phyloP scores from a whole-genome alignment of 169 alveolate genomes.

The Theileria parva region DNA sequence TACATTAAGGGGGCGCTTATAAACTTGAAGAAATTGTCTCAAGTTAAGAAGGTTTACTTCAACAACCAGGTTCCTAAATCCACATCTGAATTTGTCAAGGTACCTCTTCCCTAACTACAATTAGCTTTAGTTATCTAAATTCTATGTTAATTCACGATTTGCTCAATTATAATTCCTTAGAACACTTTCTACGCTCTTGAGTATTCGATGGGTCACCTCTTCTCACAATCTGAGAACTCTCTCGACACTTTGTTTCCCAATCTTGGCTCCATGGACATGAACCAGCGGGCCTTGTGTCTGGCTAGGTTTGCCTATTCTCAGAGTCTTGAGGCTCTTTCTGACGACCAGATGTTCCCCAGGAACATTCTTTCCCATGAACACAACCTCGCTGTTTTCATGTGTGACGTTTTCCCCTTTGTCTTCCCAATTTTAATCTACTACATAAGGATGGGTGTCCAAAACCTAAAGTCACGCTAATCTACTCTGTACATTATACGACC shows the following conservation, averaged over 20 bases:
- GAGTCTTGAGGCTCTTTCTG: slow-evolving; percentile 62
- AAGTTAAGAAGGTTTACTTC: slow-evolving; percentile 17
- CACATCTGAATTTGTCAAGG: not conserved
- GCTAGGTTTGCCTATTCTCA: slow-evolving; percentile 50
- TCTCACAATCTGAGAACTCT: no score
- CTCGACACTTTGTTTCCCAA: no score
- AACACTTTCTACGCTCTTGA: slow-evolving; percentile 34
- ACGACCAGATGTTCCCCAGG: slow-evolving; percentile 56
- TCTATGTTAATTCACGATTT: not conserved
- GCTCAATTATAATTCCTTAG: not conserved
- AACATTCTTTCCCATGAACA: slow-evolving; percentile 55
- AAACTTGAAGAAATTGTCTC: slow-evolving; percentile 14
- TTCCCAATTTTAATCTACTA: slow-evolving; percentile 39
- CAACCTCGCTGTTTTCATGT: slow-evolving; percentile 49
- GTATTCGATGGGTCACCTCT: slow-evolving; percentile 7
- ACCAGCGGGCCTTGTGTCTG: not conserved
- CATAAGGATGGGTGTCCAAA: slow-evolving; percentile 3
- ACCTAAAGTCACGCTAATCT: not conserved
- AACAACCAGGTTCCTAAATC: not conserved
- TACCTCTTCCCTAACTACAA: not conserved
- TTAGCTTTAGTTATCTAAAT: not conserved
- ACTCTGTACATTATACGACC: no score
- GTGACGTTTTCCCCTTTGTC: slow-evolving; percentile 57
- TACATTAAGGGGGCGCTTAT: not conserved
- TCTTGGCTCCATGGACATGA: not conserved